Evolutionary conservation across 805 yeast species (phyloP).

Genomic region (Nakazawaea wyomingensis): DNA sequence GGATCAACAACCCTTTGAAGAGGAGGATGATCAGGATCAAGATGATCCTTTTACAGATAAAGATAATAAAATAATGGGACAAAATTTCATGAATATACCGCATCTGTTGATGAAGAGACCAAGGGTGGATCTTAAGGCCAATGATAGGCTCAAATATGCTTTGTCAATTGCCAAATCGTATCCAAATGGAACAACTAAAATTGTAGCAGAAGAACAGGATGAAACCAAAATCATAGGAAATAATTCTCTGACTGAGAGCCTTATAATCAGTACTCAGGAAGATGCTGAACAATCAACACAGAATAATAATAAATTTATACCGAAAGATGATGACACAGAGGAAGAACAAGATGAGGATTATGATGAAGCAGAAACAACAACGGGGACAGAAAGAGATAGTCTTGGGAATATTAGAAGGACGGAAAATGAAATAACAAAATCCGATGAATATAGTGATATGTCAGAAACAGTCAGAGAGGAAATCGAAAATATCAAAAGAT

Average conservation of each 20-base stretch:
- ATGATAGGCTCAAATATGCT: slow-evolving; percentile 14
- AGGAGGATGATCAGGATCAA: background rate
- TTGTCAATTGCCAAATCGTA: slow-evolving; percentile 7
- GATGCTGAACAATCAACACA: background rate
- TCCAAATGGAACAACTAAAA: slow-evolving; percentile 15
- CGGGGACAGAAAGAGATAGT: too few relatives aligned
- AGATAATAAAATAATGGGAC: slow-evolving; percentile 3
- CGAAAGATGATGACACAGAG: slow-evolving; percentile 14
- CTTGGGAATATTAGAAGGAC: background rate
- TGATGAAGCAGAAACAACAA: slow-evolving; percentile 3
- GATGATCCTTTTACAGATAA: slow-evolving; percentile 15
- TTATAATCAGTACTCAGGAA: slow-evolving; percentile 10
- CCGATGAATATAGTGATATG: slow-evolving; percentile 11
- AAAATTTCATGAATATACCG: slow-evolving; percentile 8
- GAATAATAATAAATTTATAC: slow-evolving; percentile 10
- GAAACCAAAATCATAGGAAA: slow-evolving; percentile 11
- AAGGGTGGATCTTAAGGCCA: slow-evolving; percentile 11
- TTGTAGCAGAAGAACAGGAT: slow-evolving; percentile 13
- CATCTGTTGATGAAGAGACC: slow-evolving; percentile 10
- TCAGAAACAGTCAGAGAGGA: slow-evolving; percentile 30
- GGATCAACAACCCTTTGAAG: background rate
- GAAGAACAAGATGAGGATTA: slow-evolving; percentile 15
- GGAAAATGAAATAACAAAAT: background rate
- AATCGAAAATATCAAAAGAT: slow-evolving; percentile 20
- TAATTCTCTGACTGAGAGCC: slow-evolving; percentile 14